These are phyloP conservation scores for Glarea lozoyensis DNA, from an alignment of 495 filamentous ascomycete species.

Conservation along the genomic window DNA sequence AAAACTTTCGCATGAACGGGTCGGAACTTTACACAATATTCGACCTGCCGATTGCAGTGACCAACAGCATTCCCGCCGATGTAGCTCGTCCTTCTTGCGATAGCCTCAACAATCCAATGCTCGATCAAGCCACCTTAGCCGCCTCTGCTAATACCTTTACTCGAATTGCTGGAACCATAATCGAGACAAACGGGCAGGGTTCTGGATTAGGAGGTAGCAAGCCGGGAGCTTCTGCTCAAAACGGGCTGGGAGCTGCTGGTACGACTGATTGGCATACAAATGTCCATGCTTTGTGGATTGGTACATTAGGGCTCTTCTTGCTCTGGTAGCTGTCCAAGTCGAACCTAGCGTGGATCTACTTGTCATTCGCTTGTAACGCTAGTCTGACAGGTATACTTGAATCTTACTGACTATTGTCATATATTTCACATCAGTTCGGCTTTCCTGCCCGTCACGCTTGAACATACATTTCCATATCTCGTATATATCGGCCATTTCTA, in stretches of 20 bases:
- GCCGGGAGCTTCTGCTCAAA: conserved; percentile 1
- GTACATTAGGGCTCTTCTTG: conserved; percentile 2
- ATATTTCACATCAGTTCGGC: too few relatives aligned
- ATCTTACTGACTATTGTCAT: too few relatives aligned
- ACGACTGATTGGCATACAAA: conserved; percentile 9
- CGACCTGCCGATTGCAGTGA: conserved; percentile 55
- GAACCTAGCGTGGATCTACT: neutral
- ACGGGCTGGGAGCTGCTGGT: conserved; percentile 15
- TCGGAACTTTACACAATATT: conserved; percentile 59
- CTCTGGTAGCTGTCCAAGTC: neutral
- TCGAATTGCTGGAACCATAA: conserved; percentile 13
- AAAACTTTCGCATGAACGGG: conserved; percentile 55
- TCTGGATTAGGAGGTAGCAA: neutral
- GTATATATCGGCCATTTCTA: too few relatives aligned
- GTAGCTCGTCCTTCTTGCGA: conserved; percentile 35
- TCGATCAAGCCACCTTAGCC: conserved; percentile 5
- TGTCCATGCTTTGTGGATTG: conserved; percentile 15
- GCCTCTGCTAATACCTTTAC: conserved; percentile 19
- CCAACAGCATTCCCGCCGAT: conserved; percentile 45
- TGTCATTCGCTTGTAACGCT: too few relatives aligned
- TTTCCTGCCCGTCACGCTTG: too few relatives aligned
- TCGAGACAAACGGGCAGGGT: conserved; percentile 8
- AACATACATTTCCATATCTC: too few relatives aligned
- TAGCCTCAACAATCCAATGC: conserved; percentile 29
- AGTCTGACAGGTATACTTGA: too few relatives aligned